phyloP scores from a whole-genome alignment of 768 basidiomycete genomes.

The Lactarius trivialis region DNA sequence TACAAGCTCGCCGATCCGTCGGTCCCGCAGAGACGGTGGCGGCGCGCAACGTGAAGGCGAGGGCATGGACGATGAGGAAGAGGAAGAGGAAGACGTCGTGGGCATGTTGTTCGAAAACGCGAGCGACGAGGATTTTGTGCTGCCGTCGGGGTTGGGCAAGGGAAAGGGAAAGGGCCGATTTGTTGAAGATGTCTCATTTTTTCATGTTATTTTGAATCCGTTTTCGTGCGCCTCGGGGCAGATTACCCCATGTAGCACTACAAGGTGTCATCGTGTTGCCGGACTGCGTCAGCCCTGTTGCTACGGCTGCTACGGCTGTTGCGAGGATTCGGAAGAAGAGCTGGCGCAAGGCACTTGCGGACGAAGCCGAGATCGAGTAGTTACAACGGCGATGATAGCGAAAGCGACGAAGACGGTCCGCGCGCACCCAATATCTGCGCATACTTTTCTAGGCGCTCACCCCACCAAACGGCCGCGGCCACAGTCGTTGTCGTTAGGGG shows the following conservation, averaged over 20 bases:
- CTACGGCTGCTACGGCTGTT: background rate
- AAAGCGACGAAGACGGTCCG: background rate
- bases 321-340: conserved; percentile 3
- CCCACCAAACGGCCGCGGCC: background rate
- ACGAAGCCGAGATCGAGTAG: background rate
- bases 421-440: background rate
- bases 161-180: conserved; percentile 2
- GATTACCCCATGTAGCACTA: too few relatives aligned
- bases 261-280: background rate
- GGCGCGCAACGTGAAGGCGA: too few relatives aligned
- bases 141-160: background rate
- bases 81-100: conserved; percentile 8
- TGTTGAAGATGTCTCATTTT: too few relatives aligned
- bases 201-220: conserved; percentile 4
- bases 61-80: conserved; percentile 1
- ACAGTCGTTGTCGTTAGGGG: too few relatives aligned
- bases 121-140: background rate
- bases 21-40: background rate
- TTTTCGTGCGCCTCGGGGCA: conserved; percentile 3
- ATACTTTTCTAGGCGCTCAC: background rate
- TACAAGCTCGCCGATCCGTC: too few relatives aligned
- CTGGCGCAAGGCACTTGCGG: conserved; percentile 9
- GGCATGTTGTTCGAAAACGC: background rate
- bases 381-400: background rate
- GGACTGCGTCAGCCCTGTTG: background rate